Conservation (phyloP, 1,139 yeast genomes). For the Barnettozyma hawaiiensis region DNA sequence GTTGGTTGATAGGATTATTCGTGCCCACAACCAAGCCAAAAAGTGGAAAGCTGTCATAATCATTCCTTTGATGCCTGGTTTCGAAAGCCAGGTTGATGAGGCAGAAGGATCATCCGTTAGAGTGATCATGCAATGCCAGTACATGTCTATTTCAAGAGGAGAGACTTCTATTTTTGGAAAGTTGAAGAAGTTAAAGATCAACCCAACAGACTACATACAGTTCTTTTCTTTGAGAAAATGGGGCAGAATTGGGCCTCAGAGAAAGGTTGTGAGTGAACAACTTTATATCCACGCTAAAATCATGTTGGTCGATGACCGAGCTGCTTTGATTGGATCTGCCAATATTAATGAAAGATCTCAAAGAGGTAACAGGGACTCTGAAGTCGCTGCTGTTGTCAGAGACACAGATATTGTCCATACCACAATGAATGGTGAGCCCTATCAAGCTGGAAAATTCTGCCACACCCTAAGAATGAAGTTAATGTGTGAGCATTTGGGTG, state of each 20-base stretch:
- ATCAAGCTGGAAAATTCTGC: constrained; percentile 79
- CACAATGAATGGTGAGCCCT: constrained; percentile 77
- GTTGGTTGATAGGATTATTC: constrained; percentile 83
- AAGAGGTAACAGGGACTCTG: constrained; percentile 92
- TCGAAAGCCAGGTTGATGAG: constrained; percentile 87
- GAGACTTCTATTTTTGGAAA: constrained; percentile 84
- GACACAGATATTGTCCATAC: constrained; percentile 74
- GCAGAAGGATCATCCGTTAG: constrained; percentile 93
- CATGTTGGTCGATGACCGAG: constrained; percentile 89
- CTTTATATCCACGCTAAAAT: constrained; percentile 90
- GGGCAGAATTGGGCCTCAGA: constrained; percentile 83
- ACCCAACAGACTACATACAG: constrained; percentile 86
- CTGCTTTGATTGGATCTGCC: constrained; percentile 94
- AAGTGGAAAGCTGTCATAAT: constrained; percentile 87
- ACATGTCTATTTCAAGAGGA: constrained; percentile 88
- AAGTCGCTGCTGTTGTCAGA: constrained; percentile 81
- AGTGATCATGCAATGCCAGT: constrained; percentile 95
- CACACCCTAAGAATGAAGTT: constrained; percentile 83
- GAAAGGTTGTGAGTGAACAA: constrained; percentile 80
- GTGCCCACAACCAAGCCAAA: constrained; percentile 74
- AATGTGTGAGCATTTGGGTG: constrained; percentile 96
- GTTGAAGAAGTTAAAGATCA: constrained; percentile 70
- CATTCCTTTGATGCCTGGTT: constrained; percentile 97
- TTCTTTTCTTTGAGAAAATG: constrained; percentile 91
- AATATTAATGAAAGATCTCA: constrained; percentile 93